phyloP scores from a whole-genome alignment of 305 asterid species.

The Rubia tinctorum region DNA sequence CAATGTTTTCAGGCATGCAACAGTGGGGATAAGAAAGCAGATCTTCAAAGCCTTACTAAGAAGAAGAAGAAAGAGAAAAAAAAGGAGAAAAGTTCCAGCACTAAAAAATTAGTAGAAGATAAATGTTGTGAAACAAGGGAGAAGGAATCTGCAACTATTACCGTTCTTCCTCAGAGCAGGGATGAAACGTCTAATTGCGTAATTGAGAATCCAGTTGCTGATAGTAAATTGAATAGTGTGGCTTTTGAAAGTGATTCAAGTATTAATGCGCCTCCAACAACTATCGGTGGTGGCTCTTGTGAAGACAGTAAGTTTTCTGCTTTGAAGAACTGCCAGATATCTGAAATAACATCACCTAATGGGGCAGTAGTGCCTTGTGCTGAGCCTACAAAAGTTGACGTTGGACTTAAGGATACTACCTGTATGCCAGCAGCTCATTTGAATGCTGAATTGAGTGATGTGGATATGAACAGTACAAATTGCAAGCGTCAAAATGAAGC shows the following conservation, averaged over 20 bases:
- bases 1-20: conserved; percentile 68
- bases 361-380: conserved; percentile 16
- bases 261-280: conserved; percentile 12
- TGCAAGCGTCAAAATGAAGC: conserved; percentile 25
- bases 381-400: conserved; percentile 32
- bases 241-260: conserved; percentile 31
- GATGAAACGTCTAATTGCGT: conserved; percentile 38
- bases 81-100: conserved; percentile 52
- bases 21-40: conserved; percentile 50
- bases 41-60: conserved; percentile 52
- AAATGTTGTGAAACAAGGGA: conserved; percentile 46
- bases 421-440: conserved; percentile 36
- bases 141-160: conserved; percentile 34
- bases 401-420: conserved; percentile 33
- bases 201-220: conserved; percentile 38
- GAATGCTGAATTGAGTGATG: conserved; percentile 31
- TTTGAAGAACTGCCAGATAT: conserved; percentile 30
- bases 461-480: conserved; percentile 24
- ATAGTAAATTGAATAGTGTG: conserved; percentile 31
- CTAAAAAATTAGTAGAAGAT: conserved; percentile 39
- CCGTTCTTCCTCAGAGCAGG: conserved; percentile 37
- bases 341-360: conserved; percentile 16
- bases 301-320: conserved; percentile 29
- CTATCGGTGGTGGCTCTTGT: conserved; percentile 4
- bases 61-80: conserved; percentile 81